These are phyloP conservation scores for Scedosporium apiospermum DNA, from an alignment of 2,329 filamentous ascomycete species.

Conservation along the genomic window DNA sequence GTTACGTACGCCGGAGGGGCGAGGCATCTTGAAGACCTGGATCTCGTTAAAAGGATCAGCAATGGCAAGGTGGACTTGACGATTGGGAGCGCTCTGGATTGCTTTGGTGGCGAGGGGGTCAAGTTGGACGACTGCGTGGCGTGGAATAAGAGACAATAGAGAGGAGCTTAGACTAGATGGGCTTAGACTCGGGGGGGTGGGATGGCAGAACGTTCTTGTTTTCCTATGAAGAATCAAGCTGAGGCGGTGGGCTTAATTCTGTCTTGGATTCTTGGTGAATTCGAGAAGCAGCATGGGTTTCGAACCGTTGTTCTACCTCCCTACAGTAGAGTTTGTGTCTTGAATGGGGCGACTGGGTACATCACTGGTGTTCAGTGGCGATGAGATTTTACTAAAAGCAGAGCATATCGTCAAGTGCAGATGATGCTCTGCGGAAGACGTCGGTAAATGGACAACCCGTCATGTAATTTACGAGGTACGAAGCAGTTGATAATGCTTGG, in stretches of 20 bases:
- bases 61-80: constrained; percentile 80
- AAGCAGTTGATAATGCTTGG: no score
- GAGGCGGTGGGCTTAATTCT: neutral
- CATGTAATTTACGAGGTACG: no score
- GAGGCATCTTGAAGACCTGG: constrained; percentile 69
- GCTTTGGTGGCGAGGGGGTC: constrained; percentile 83
- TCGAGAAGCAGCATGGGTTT: neutral
- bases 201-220: neutral
- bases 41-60: constrained; percentile 71
- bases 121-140: constrained; percentile 79
- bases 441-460: no score
- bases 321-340: no score
- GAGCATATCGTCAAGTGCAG: no score
- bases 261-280: neutral
- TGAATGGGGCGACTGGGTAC: no score
- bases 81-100: constrained; percentile 91
- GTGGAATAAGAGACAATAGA: constrained; percentile 60
- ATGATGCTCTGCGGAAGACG: no score
- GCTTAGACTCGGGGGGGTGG: neutral
- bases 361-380: no score
- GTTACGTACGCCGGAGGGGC: constrained; percentile 97
- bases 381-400: no score
- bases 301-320: neutral
- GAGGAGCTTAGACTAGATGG: neutral
- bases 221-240: neutral